phyloP scores from a whole-genome alignment of 495 filamentous ascomycete genomes.

The Penicillium argentinense region DNA sequence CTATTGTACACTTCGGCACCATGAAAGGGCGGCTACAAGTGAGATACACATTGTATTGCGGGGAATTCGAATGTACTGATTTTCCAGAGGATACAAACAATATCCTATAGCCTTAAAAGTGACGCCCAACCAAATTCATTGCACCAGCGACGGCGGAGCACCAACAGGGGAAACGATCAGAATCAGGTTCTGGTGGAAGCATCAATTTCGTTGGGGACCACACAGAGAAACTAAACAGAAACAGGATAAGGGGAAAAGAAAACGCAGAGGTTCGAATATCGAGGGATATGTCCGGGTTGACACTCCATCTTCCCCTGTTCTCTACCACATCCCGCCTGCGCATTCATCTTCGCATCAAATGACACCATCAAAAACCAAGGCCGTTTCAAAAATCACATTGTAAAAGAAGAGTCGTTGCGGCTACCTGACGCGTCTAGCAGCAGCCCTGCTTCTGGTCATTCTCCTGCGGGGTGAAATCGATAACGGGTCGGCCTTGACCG shows the following conservation, averaged over 20 bases:
- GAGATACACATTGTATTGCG: not conserved
- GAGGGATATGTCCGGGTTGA: constrained; percentile 19
- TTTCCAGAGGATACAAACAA: constrained; percentile 25
- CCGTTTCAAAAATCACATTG: constrained; percentile 44
- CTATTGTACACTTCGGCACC: no score
- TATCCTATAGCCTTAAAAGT: constrained; percentile 17
- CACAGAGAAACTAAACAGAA: constrained; percentile 22
- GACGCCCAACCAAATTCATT: constrained; percentile 28
- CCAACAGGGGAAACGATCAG: constrained; percentile 17
- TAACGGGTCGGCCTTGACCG: constrained; percentile 65
- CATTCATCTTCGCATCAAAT: constrained; percentile 41
- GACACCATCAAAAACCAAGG: constrained; percentile 43
- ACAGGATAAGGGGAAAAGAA: constrained; percentile 20
- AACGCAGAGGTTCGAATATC: constrained; percentile 29
- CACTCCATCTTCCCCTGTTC: constrained; percentile 27
- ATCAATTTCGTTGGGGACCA: constrained; percentile 37
- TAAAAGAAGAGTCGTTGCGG: constrained; percentile 46
- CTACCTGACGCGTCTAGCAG: constrained; percentile 60
- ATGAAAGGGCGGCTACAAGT: no score
- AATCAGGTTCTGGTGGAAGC: constrained; percentile 21
- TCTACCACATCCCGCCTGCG: constrained; percentile 40
- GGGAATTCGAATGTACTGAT: constrained; percentile 17
- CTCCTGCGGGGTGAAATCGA: constrained; percentile 80
- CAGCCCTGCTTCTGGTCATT: constrained; percentile 79
- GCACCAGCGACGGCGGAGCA: constrained; percentile 22